These are phyloP conservation scores for Erythrophleum ivorense DNA, from an alignment of 331 rosid genomes.

Conservation along the genomic window DNA sequence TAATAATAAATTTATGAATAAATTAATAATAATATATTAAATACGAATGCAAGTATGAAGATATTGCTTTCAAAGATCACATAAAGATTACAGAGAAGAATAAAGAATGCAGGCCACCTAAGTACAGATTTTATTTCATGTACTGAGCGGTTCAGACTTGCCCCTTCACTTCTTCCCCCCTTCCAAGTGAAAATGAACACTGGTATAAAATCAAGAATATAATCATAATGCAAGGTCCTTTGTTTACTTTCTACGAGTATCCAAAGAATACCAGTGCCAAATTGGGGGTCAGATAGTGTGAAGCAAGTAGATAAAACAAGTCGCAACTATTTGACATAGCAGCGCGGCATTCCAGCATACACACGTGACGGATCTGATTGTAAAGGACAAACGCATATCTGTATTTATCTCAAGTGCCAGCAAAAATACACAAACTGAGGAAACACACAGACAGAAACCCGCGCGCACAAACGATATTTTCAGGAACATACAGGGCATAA, in stretches of 20 bases:
- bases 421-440: constrained; percentile 1
- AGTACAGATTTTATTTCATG: not conserved
- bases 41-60: not conserved
- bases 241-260: not conserved
- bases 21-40: not conserved
- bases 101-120: not conserved
- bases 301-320: constrained; percentile 5
- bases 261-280: not conserved
- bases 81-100: not conserved
- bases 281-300: not conserved
- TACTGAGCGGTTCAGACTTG: not conserved
- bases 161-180: not conserved
- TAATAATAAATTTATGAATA: not conserved
- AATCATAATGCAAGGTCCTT: not conserved
- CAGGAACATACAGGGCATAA: constrained; percentile 26
- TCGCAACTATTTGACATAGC: constrained; percentile 14
- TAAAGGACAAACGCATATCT: constrained; percentile 24
- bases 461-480: constrained; percentile 19
- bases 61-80: not conserved
- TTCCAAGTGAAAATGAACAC: not conserved
- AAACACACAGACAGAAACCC: not conserved
- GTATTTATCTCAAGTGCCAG: constrained; percentile 6
- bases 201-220: not conserved
- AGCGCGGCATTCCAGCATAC: not conserved
- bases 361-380: not conserved